Evolutionary conservation across 2,329 filamentous ascomycete species (phyloP).

Genomic region (Neopestalotiopsis sp.): DNA sequence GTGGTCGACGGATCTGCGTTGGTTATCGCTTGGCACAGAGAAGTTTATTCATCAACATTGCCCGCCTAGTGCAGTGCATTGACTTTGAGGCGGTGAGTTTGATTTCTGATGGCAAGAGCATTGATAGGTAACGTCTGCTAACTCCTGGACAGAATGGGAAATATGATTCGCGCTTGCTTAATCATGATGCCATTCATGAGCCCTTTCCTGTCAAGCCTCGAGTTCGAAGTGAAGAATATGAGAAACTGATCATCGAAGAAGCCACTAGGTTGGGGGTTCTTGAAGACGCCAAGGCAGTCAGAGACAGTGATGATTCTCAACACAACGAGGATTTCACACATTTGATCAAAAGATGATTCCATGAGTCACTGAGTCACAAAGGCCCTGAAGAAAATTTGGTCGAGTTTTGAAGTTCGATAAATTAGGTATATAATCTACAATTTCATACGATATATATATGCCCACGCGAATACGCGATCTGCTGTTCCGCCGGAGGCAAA

Average conservation of each 20-base stretch:
- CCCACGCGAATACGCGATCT: no score
- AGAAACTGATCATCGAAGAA: not conserved
- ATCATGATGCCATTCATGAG: not conserved
- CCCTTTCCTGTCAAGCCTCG: slow-evolving; percentile 1
- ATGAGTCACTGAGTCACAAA: not conserved
- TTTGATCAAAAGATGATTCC: not conserved
- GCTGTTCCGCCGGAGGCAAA: no score
- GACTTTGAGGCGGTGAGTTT: not conserved
- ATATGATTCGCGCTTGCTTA: not conserved
- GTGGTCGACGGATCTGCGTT: slow-evolving; percentile 7
- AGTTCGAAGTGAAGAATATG: not conserved
- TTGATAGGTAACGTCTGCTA: not conserved
- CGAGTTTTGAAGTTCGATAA: no score
- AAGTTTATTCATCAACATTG: slow-evolving; percentile 11
- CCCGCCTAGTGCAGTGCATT: slow-evolving; percentile 6
- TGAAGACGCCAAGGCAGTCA: slow-evolving; percentile 4
- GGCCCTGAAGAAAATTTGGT: no score
- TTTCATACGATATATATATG: no score
- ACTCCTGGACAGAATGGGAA: not conserved
- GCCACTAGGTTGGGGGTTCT: not conserved
- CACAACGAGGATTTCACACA: not conserved
- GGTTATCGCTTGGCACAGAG: slow-evolving; percentile 9
- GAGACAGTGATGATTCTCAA: not conserved
- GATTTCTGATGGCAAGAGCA: no score
- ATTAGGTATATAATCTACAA: no score